Evolutionary conservation across 2,329 filamentous ascomycete species (phyloP), one percentile per base, ranked within the genome.

Genomic region (Aspergillus neotritici): DNA sequence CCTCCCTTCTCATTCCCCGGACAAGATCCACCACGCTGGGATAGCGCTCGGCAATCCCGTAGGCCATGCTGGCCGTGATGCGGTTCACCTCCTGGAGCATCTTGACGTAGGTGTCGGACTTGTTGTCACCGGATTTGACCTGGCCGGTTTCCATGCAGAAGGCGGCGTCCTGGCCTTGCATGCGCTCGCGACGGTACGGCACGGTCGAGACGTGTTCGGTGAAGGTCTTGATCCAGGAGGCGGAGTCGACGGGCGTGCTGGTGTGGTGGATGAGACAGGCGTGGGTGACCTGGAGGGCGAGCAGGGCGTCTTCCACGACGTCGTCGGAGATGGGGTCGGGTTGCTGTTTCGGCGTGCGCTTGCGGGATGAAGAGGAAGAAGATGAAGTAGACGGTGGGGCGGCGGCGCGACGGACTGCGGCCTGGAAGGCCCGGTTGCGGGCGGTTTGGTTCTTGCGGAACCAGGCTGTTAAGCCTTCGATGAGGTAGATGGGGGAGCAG

Each of bases 101-200:
- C 51, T 79, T 79, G 34, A 80, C 70, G 50, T 84, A 91, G 0
- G 82, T 87, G 54, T 90, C 86, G 5, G 69, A 62, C 2, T 75
- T 67, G 34, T 79, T 77, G 21, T 84, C 78, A 21, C 86, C 86
- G 0, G 81, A 78, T 42, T 79, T 80, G 33, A 91, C 83, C 64
- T 91, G 86, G 0, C 86, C 86, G 1, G 73, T 71, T 41, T 87
- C 85, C 83, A 90, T 89, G 65, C 86, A 90, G 61, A 91, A 91
- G 0, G 77, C 65, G 3, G 68, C 62, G 52, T 70, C 64, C 12
- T 71, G 80, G 2, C 69, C 58, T 1, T 76, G 72, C 41, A 70
- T 68, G 28, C 66, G 61, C 42, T 73, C 66, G 5, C 57, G 61
- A 11, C 79, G 79, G 63, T 90, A 90, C 0, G 85, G 86, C 15